A percentile compares a stretch with the other conserved stretches of the same genome.
phyloP scores from a whole-genome alignment of 257 asterid species.

The Plantago ovata region DNA sequence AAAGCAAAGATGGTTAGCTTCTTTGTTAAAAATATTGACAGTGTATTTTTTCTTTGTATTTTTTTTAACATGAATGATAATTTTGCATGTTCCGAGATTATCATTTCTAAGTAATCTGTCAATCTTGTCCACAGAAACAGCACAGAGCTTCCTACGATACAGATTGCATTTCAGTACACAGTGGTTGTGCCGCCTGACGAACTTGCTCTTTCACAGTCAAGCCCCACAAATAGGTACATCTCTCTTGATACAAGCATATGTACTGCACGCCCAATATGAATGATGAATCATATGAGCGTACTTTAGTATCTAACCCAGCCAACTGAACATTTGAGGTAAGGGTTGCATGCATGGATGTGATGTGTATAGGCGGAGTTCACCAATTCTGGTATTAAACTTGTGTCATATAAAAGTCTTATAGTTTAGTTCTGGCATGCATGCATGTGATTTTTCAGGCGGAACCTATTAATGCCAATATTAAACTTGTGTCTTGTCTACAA shows the following conservation, averaged over 20 bases:
- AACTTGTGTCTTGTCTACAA: too few relatives aligned
- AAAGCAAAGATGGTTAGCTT: too few relatives aligned
- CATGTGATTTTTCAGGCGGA: too few relatives aligned
- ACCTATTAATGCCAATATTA: too few relatives aligned
- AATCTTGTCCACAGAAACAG: slow-evolving; percentile 61
- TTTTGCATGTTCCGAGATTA: slow-evolving; percentile 14
- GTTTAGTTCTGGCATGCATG: too few relatives aligned
- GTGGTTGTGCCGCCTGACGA: slow-evolving; percentile 86
- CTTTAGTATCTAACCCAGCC: too few relatives aligned
- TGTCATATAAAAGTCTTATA: too few relatives aligned
- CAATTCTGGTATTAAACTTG: too few relatives aligned
- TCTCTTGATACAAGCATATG: slow-evolving; percentile 20
- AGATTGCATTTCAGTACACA: slow-evolving; percentile 96
- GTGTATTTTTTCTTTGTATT: not conserved
- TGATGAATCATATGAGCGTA: not conserved
- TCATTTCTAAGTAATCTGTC: slow-evolving; percentile 1
- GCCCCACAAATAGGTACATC: slow-evolving; percentile 58
- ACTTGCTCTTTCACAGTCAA: slow-evolving; percentile 43
- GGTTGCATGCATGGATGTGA: too few relatives aligned
- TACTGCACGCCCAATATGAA: not conserved
- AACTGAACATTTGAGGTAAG: too few relatives aligned
- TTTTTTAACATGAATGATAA: not conserved
- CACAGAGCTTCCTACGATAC: slow-evolving; percentile 78
- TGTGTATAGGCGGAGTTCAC: too few relatives aligned
- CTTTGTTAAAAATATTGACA: too few relatives aligned